Evolutionary conservation across 108 stramenopile genomes (phyloP).

Genomic region (Pelagomonas calceolata): DNA sequence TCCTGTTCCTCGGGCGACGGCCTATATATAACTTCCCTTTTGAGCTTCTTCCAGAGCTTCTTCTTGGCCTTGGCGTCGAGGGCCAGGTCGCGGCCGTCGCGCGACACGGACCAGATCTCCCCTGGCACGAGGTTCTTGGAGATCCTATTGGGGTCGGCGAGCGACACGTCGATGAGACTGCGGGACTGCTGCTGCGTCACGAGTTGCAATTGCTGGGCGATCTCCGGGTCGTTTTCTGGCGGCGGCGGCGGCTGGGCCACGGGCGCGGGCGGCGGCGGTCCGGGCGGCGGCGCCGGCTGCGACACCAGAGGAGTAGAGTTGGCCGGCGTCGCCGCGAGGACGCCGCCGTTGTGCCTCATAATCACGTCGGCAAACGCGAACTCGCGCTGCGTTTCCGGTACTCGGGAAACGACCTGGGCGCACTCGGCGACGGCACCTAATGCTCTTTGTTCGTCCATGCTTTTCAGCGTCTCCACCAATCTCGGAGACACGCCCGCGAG

Average conservation of each 20-base stretch:
- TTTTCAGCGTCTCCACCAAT: too few species aligned
- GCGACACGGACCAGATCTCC: neutral
- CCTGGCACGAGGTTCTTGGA: neutral
- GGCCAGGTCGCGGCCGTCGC: neutral
- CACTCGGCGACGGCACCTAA: too few species aligned
- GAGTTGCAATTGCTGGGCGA: neutral
- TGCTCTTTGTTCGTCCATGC: too few species aligned
- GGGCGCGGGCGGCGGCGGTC: too few species aligned
- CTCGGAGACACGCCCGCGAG: too few species aligned
- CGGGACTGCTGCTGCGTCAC: neutral
- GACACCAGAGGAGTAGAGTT: too few species aligned
- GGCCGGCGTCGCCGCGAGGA: too few species aligned
- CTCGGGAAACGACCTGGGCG: too few species aligned
- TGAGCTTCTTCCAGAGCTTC: neutral
- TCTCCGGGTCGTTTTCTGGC: neutral
- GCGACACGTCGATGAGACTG: neutral
- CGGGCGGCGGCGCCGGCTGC: too few species aligned
- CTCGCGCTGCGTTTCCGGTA: too few species aligned
- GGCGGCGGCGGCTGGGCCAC: neutral
- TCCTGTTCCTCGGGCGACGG: neutral
- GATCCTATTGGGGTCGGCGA: neutral
- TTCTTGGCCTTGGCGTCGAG: neutral
- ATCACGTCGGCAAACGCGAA: too few species aligned
- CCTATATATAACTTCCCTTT: neutral
- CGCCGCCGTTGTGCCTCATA: too few species aligned